Evolutionary conservation across 352 stramenopile genomes (phyloP).

Genomic region (Elongisporangium senticosum): DNA sequence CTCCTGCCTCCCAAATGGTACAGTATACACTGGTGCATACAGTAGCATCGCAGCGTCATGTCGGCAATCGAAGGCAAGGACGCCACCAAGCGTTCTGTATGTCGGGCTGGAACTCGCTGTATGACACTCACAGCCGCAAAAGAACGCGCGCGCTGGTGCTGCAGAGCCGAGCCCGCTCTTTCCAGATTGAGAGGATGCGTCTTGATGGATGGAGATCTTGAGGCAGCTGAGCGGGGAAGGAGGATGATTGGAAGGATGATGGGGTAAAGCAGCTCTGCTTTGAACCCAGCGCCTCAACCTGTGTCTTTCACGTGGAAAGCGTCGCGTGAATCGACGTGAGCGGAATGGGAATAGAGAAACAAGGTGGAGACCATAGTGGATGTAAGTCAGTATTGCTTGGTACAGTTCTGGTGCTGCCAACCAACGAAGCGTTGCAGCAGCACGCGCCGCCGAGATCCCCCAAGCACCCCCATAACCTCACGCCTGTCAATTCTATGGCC

Average conservation of each 20-base stretch:
- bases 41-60: background rate
- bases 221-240: background rate
- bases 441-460: background rate
- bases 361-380: background rate
- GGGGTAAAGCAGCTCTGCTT: background rate
- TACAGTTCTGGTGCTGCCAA: background rate
- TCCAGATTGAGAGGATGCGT: background rate
- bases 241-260: background rate
- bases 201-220: background rate
- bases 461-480: background rate
- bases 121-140: background rate
- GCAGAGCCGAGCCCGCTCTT: background rate
- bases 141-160: no score
- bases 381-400: background rate
- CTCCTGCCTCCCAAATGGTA: background rate
- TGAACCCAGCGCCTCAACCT: background rate
- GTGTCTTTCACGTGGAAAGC: background rate
- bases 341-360: background rate
- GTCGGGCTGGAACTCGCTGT: background rate
- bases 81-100: background rate
- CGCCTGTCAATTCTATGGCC: background rate
- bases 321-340: background rate
- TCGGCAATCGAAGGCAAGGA: background rate
- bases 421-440: background rate
- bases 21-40: background rate